Evolutionary conservation across 208 protist genomes (phyloP), one percentile per base, ranked within the genome.

Genomic region (Leishmania lainsoni): DNA sequence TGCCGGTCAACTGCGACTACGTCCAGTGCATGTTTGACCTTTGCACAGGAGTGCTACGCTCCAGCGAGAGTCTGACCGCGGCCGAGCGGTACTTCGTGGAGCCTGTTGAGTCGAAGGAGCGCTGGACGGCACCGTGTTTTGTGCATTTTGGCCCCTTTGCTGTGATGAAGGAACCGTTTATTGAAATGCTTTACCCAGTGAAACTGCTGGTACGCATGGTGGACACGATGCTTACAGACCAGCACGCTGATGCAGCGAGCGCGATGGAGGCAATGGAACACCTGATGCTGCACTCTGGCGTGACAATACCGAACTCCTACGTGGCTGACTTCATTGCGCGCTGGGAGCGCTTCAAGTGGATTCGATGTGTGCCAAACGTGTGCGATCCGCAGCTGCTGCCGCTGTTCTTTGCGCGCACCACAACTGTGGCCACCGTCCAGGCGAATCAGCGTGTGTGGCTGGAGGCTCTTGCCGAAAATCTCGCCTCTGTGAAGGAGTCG

Each of bases 21-120:
- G 80, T 86, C 20, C 92, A 95, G 82, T 78, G 86, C 48, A 72
- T 95, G 65, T 71, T 90, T 5, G 90, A 95, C 71, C 81, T 95
- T 51, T 89, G 83, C 84, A 87, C 84, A 56, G 90, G 92, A 10
- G 80, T 86, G 45, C 88, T 87, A 65, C 81, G 74, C 69, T 77
- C 84, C 20, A 65, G 66, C 56, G 79, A 87, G 29, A 86, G 75
- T 73, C 76, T 89, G n/a, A 39, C 74, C 39, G 48, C 79, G 2
- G 80, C 77, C 5, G 71, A 81, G 63, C 49, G 49, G 10, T 76
- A 86, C 58, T 84, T 84, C 61, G 74, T 59, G 3, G n/a, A 78
- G 5, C 61, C 76, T 6, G 66, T 17, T 48, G 71, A 76, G 32
- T 45, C 49, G 51, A 78, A 39, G 51, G 74, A 48, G 56, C 49